Conservation (phyloP, 108 stramenopile genomes). For the Skeletonema grethae region DNA sequence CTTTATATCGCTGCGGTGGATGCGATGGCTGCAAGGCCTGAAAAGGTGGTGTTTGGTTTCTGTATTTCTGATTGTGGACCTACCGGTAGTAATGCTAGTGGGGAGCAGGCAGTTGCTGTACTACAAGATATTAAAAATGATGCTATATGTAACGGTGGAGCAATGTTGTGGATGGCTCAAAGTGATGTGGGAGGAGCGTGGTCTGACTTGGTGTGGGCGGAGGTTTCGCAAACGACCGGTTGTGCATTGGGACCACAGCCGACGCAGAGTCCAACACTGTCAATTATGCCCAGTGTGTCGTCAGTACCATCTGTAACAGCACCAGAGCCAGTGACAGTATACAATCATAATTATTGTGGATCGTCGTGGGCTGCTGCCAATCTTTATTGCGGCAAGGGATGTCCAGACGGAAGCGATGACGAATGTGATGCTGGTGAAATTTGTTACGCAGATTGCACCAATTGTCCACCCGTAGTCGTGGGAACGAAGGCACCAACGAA, state of each 20-base stretch:
- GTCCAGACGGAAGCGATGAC: not conserved
- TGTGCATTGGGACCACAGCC: not conserved
- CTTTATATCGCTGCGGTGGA: no score
- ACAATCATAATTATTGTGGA: constrained; percentile 11
- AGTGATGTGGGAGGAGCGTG: constrained; percentile 50
- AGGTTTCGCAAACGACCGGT: not conserved
- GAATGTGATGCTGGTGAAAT: constrained; percentile 19
- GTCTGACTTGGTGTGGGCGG: constrained; percentile 29
- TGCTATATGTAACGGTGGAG: constrained; percentile 52
- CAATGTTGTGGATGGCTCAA: constrained; percentile 58
- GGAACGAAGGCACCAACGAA: not conserved
- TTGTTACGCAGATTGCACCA: constrained; percentile 30
- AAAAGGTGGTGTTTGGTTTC: constrained; percentile 60
- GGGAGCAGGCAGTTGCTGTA: constrained; percentile 37
- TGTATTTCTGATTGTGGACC: constrained; percentile 53
- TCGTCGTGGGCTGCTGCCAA: constrained; percentile 2
- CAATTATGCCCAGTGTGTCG: not conserved
- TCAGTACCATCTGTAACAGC: not conserved
- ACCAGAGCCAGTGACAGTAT: not conserved
- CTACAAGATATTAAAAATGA: constrained; percentile 30
- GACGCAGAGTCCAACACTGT: not conserved
- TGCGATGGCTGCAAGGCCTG: no score
- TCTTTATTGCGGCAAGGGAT: not conserved
- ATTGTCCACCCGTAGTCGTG: constrained; percentile 10
- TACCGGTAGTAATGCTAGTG: constrained; percentile 39